Base-by-base conservation (phyloP, 768 basidiomycete species). In the Pluteus cervinus region DNA sequence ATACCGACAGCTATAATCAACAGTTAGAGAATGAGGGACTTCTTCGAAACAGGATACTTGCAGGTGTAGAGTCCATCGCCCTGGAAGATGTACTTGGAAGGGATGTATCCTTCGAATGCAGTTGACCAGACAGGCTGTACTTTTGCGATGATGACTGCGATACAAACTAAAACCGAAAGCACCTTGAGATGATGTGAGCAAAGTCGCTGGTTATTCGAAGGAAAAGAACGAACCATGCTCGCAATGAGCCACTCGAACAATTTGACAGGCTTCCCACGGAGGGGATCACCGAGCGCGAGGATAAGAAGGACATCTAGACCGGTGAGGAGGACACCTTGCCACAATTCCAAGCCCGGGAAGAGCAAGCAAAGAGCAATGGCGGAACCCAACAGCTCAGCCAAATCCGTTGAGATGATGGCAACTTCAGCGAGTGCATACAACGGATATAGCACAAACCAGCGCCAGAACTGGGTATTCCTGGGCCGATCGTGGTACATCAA, bases 291-390 rank as follows among this genome's bases (percentile, higher is more conserved):
- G 41, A 88, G 58, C 1, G 72, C 73, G 23, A 92, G 74, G 24
- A 92, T 63, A 24, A 87, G 40, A 35, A 87, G 50, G 22, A 87
- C 83, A 48, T 87, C 84, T 16, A 65, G 57, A 0, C 74, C 72
- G 4, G 84, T 87, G 37, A 86, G 60, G 11, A 86, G 58, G 7
- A 86, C 79, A 9, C 77, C 72, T 3, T 74, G 79, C 76, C 79
- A 86, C 3, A 87, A 60, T 25, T 84, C 71, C 4, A 87, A 65
- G 17, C 53, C 52, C 0, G 83, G 84, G 52, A 86, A 81, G 28
- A 87, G 65, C 61, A 90, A 66, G 52, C 76, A 76, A 30, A 90
- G 64, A 0, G 81, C 87, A 36, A 90, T 87, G 11, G 86, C 87
- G 25, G 79, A 82, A 4, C 88, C 80, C 16, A 91, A 61, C 9